phyloP scores from a whole-genome alignment of 2,329 filamentous ascomycete genomes.

The Aspergillus chevalieri region DNA sequence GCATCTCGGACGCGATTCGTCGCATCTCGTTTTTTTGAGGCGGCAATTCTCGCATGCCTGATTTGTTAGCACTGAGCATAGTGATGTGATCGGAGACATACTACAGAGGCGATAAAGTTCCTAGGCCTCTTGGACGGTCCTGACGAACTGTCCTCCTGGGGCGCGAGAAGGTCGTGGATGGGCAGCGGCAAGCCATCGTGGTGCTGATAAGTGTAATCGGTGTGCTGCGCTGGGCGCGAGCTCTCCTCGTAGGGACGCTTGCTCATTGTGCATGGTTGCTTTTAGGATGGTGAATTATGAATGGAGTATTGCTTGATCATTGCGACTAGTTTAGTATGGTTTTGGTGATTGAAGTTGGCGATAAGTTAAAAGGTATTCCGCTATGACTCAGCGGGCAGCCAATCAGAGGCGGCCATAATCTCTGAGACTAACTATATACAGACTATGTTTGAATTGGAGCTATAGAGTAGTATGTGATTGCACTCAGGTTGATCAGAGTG shows the following conservation, averaged over 20 bases:
- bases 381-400: background rate
- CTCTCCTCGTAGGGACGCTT: slow-evolving; percentile 31
- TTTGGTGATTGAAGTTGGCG: background rate
- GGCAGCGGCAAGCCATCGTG: slow-evolving; percentile 19
- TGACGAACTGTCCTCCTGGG: slow-evolving; percentile 24
- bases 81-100: slow-evolving; percentile 10
- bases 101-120: slow-evolving; percentile 36
- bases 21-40: slow-evolving; percentile 50
- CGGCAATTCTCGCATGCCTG: slow-evolving; percentile 51
- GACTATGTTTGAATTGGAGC: background rate
- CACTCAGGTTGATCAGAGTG: background rate
- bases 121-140: slow-evolving; percentile 27
- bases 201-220: slow-evolving; percentile 12
- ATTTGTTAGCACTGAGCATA: background rate
- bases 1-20: slow-evolving; percentile 49
- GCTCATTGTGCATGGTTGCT: slow-evolving; percentile 31
- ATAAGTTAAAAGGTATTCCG: background rate
- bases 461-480: background rate
- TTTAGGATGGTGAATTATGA: background rate
- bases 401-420: background rate
- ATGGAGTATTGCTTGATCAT: background rate
- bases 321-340: background rate
- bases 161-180: slow-evolving; percentile 31
- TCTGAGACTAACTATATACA: background rate
- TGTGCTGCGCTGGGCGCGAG: slow-evolving; percentile 18